Evolutionary conservation across 106 monocot species (phyloP).

Genomic region (Narthecium ossifragum): DNA sequence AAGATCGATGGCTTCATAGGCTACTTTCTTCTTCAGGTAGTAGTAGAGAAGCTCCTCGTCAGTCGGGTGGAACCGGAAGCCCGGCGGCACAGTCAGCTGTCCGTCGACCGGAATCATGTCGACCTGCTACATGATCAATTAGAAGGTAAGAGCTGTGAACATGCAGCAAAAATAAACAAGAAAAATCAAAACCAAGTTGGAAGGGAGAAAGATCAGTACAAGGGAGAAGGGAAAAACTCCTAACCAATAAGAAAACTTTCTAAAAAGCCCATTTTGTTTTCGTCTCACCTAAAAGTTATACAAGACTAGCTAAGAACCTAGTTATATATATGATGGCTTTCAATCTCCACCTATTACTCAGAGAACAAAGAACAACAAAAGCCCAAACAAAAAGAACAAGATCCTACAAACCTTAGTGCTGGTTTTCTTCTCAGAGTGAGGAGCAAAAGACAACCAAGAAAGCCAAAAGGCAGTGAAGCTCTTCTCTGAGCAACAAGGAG

Average conservation of each 20-base stretch:
- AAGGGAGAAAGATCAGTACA: neutral
- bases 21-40: slow-evolving; percentile 92
- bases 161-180: neutral
- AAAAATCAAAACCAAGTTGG: neutral
- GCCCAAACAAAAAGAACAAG: slow-evolving; percentile 17
- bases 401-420: slow-evolving; percentile 31
- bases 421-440: neutral
- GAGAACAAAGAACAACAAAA: slow-evolving; percentile 2
- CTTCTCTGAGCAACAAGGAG: slow-evolving; percentile 15
- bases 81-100: slow-evolving; percentile 72
- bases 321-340: neutral
- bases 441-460: slow-evolving; percentile 35
- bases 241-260: neutral
- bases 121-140: slow-evolving; percentile 1
- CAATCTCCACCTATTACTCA: neutral
- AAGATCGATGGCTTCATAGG: slow-evolving; percentile 88
- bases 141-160: neutral
- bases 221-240: neutral
- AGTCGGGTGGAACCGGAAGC: slow-evolving; percentile 79
- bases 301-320: neutral
- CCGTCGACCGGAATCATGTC: slow-evolving; percentile 44
- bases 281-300: neutral
- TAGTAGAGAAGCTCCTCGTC: slow-evolving; percentile 96
- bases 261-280: neutral
- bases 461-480: slow-evolving; percentile 27